Conservation (phyloP, 768 basidiomycete species). For the Agrocybe pediades region DNA sequence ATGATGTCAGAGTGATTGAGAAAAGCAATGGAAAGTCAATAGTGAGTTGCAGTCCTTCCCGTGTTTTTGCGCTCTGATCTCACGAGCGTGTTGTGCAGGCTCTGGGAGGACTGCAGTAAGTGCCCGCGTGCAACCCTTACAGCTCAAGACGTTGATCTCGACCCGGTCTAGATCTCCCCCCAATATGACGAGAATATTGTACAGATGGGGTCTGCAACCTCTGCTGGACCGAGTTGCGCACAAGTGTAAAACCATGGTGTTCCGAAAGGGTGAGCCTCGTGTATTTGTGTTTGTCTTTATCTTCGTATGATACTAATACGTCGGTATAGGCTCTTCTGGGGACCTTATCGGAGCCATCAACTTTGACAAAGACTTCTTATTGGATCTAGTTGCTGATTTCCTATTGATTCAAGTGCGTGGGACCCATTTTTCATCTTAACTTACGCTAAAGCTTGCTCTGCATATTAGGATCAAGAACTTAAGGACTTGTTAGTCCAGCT, state of each 20-base stretch:
- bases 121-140: not conserved
- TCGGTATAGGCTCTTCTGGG: constrained; percentile 49
- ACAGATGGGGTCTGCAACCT: constrained; percentile 54
- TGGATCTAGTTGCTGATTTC: constrained; percentile 37
- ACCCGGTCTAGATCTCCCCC: constrained; percentile 39
- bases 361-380: constrained; percentile 33
- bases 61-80: not conserved
- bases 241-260: constrained; percentile 29
- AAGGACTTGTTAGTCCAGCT: constrained; percentile 46
- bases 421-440: not conserved
- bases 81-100: not conserved
- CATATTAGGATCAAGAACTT: constrained; percentile 50
- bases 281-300: not conserved
- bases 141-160: not conserved
- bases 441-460: not conserved
- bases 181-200: constrained; percentile 56
- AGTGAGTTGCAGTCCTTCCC: constrained; percentile 1
- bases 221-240: constrained; percentile 39
- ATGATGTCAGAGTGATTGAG: constrained; percentile 57
- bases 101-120: not conserved
- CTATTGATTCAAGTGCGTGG: constrained; percentile 41
- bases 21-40: constrained; percentile 22
- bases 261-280: constrained; percentile 10
- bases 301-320: too few relatives aligned
- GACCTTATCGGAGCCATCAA: constrained; percentile 43